Conservation (phyloP, 139 green algal genomes). For the Asterochloris erici region DNA sequence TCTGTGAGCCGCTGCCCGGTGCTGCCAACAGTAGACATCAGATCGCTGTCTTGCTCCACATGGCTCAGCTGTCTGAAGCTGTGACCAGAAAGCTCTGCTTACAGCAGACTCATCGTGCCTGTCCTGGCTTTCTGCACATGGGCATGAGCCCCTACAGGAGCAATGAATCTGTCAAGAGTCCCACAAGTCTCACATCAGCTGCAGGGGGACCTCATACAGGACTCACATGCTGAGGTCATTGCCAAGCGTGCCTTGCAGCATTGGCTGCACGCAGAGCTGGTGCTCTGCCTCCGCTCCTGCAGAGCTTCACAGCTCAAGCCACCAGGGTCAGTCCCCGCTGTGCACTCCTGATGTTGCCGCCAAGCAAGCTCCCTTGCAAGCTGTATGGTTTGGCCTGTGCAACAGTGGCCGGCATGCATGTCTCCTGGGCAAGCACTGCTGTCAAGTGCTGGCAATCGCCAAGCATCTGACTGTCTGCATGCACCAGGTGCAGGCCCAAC, state of each 20-base stretch:
- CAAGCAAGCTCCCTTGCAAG: too few relatives aligned
- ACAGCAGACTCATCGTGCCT: too few relatives aligned
- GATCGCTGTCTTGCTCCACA: background rate
- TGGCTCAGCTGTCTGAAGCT: background rate
- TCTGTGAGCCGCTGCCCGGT: background rate
- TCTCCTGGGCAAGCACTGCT: too few relatives aligned
- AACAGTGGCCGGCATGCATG: too few relatives aligned
- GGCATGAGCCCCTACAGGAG: background rate
- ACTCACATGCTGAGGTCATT: conserved; percentile 79
- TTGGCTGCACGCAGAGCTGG: conserved; percentile 66
- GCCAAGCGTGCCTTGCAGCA: conserved; percentile 57
- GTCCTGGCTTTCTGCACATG: background rate
- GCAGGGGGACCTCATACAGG: conserved; percentile 54
- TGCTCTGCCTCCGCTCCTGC: too few relatives aligned
- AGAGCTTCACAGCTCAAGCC: too few relatives aligned
- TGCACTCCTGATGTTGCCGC: too few relatives aligned
- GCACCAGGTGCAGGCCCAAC: too few relatives aligned
- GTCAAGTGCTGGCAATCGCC: too few relatives aligned
- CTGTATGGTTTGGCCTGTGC: too few relatives aligned
- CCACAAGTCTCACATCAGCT: background rate
- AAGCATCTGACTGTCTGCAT: too few relatives aligned
- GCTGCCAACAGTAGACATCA: background rate
- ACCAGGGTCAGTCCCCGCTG: too few relatives aligned
- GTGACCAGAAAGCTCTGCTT: background rate
- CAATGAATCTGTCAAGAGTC: background rate